Base-by-base conservation (phyloP, 345 rosid species). In the Aethionema arabicum region DNA sequence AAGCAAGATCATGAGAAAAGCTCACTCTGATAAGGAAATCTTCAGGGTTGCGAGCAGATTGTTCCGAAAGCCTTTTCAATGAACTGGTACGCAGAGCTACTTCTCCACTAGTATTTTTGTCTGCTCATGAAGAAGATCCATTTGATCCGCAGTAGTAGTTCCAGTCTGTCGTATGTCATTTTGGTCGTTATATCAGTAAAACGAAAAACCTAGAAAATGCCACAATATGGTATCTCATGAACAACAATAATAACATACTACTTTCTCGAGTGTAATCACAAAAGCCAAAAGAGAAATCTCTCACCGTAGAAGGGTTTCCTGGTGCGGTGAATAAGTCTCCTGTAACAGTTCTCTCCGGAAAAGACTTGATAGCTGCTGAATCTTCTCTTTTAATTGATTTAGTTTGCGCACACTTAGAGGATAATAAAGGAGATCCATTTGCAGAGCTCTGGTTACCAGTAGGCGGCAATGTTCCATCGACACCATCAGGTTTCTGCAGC, bases 61-160 rank as follows among this genome's bases (percentile, higher is more conserved):
- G 98, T 59, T 88, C 99, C 35, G 86, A 77, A 64, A 95, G 79
- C 68, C 98, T 90, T 75, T 86, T 90, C 63, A 90, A 75, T 52
- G 97, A 87, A 76, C 91, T 90, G 32, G 91, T 84, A 70, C 92
- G 72, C 58, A 95, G 82, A 38, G 96, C 99, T 67, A 95, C 84
- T 82, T 95, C 99, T 72, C 84, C 99, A 96, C 93, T 70, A 90
- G 90, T 86, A 88, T 86, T 75, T 95, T 95, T 38, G 86, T 95
- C 76, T 95, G 97, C 83, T 90, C 98, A 46, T 82, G 95, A 52
- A 90, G 88, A 75, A 95, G 95, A 62, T 95, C 99, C 88, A 84
- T 88, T 85, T 95, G 89, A 78, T 95, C 96, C 65, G 84, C 80
- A 14, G 91, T 83, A 68, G 87, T 73, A 73, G 77, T 82, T 53